Evolutionary conservation across 1,284 basidiomycete species (phyloP).

Genomic region (Tylopilus sp.): DNA sequence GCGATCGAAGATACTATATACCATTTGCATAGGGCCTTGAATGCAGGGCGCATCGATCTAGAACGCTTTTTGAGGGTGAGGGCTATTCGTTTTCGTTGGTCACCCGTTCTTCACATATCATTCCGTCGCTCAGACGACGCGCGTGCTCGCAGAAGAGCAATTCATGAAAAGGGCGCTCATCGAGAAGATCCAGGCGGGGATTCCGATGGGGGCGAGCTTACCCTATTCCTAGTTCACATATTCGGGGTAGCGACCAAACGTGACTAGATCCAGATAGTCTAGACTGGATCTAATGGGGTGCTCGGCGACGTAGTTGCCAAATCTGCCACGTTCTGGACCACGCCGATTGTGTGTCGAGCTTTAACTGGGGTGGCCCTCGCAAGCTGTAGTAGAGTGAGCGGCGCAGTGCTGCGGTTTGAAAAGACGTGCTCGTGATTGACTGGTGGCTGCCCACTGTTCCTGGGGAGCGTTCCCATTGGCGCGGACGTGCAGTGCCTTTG

Average conservation of each 20-base stretch:
- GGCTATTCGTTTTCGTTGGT: conserved; percentile 18
- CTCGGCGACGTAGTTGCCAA: conserved; percentile 40
- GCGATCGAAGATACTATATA: conserved; percentile 98
- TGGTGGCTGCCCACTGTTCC: conserved; percentile 32
- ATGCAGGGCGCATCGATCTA: conserved; percentile 86
- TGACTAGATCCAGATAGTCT: conserved; percentile 27
- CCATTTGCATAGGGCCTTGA: conserved; percentile 90
- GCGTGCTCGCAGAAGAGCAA: conserved; percentile 88
- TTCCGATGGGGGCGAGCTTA: conserved; percentile 51
- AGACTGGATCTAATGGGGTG: conserved; percentile 29
- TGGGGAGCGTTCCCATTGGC: conserved; percentile 25
- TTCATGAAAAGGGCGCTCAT: conserved; percentile 89
- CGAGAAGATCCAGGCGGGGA: conserved; percentile 73
- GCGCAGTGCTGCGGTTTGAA: conserved; percentile 26
- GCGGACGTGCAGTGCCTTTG: conserved; percentile 28
- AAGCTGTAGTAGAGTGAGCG: conserved; percentile 9
- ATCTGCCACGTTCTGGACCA: conserved; percentile 36
- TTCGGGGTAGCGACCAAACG: conserved; percentile 30
- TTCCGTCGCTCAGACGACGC: conserved; percentile 59
- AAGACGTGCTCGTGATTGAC: conserved; percentile 26
- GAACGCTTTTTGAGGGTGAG: conserved; percentile 86
- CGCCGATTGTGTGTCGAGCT: conserved; percentile 21
- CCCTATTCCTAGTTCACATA: conserved; percentile 30
- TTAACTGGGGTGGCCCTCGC: conserved; percentile 26
- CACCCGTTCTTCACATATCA: conserved; percentile 25